Conservation (phyloP, 768 basidiomycete genomes). For the Xerocomus potaroensis region DNA sequence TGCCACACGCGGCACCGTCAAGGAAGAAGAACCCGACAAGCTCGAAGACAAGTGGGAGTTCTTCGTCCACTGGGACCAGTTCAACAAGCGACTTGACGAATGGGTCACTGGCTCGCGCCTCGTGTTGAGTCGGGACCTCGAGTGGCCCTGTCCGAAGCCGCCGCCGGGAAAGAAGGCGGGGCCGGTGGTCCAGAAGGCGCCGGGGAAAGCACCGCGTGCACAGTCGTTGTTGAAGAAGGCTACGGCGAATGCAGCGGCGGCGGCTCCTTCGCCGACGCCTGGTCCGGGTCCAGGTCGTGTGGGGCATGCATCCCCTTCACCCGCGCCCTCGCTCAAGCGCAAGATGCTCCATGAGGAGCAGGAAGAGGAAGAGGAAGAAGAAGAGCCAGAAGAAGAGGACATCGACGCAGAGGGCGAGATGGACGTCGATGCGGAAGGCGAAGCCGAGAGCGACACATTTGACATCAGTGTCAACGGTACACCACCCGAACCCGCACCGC, state of each 20-base stretch:
- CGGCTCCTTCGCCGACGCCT: slow-evolving; percentile 58
- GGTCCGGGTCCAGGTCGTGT: slow-evolving; percentile 32
- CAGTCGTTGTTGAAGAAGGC: slow-evolving; percentile 64
- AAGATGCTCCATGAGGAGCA: slow-evolving; percentile 58
- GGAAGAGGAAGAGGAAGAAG: slow-evolving; percentile 56
- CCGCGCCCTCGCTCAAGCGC: slow-evolving; percentile 60
- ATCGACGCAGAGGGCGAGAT: slow-evolving; percentile 43
- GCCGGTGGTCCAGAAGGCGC: slow-evolving; percentile 45
- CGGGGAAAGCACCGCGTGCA: slow-evolving; percentile 59
- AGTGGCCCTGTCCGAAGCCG: slow-evolving; percentile 91
- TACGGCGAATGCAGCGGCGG: slow-evolving; percentile 63
- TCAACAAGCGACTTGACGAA: slow-evolving; percentile 98
- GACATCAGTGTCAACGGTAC: slow-evolving; percentile 51
- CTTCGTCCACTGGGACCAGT: slow-evolving; percentile 98
- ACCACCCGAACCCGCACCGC: slow-evolving; percentile 48
- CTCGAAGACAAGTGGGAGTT: slow-evolving; percentile 85
- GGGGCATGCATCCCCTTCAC: slow-evolving; percentile 51
- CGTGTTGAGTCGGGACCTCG: slow-evolving; percentile 78
- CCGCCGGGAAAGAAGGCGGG: slow-evolving; percentile 52
- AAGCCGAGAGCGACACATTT: slow-evolving; percentile 61
- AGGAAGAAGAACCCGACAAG: slow-evolving; percentile 49
- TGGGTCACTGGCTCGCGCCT: slow-evolving; percentile 92
- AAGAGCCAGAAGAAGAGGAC: slow-evolving; percentile 46
- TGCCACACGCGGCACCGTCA: slow-evolving; percentile 35
- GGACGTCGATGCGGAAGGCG: slow-evolving; percentile 45